Base-by-base conservation (phyloP, 352 stramenopile species). In the Plasmopara muralis region DNA sequence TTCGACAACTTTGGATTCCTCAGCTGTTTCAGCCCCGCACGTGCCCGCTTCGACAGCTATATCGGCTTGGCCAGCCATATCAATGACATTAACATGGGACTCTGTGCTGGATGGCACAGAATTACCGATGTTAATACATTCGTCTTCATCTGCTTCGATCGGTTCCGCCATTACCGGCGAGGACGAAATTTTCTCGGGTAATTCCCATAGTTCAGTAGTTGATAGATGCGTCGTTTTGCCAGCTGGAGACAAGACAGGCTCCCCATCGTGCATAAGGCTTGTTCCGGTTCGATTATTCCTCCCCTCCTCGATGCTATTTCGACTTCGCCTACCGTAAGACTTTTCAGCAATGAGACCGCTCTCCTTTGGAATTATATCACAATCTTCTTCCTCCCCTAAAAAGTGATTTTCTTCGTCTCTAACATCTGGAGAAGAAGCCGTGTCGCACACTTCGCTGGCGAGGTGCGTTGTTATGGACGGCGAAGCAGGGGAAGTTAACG, bases 141-240 rank as follows among this genome's bases (percentile, higher is more conserved):
- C 20, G 20, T 61, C 43, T 53, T 53, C 49, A n/a, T 60, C 46
- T 28, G 46, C 28, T 9, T 29, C 42, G 42, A 62, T 51, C 37
- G 49, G 20, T 14, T 49, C 53, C 20, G 43, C 41, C 44, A 60
- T 58, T 43, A 53, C 57, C 38, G 41, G 61, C 6, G 64, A 56
- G 6, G 56, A 67, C 46, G 50, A 50, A 12, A 67, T 43, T 2
- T 60, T 52, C 25, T 72, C 64, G 47, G 60, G 64, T 9, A 70
- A 37, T 55, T 67, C 60, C 60, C 60, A 72, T 9, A 60, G 49
- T 40, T 70, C 64, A 14, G 55, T 70, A 28, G 60, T 60, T n/a
- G 60, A 72, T 15, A 70, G 47, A 48, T 67, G 49, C 12, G 50
- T 57, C n/a, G 15, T 14, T 8, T 62, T 61, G 25, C 35, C 64